Percentiles rank a stretch among this genome's conserved stretches.
Evolutionary conservation across 2,329 filamentous ascomycete genomes (phyloP).

Genomic region (Hypoxylon sp.): DNA sequence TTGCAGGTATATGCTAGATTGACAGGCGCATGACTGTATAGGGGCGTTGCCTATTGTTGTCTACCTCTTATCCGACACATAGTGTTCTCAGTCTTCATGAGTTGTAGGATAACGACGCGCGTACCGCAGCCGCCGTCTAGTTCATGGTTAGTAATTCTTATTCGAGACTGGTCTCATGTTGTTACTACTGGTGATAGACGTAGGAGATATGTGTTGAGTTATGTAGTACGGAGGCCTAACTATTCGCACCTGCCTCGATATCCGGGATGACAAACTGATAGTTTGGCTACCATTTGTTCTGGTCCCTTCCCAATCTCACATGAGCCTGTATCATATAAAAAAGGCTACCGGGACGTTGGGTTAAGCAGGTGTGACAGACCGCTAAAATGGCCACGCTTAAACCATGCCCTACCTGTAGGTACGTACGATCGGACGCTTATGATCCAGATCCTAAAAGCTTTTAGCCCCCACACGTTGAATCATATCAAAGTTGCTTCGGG

Average conservation of each 20-base stretch:
- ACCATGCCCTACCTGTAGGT: not conserved
- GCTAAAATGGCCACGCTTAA: not conserved
- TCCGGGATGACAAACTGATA: not conserved
- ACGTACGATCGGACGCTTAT: not conserved
- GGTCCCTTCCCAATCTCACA: not conserved
- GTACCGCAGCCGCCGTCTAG: not conserved
- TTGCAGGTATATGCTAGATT: not conserved
- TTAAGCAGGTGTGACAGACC: conserved; percentile 11
- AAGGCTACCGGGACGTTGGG: conserved; percentile 2
- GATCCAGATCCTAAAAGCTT: not conserved
- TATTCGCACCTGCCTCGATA: not conserved
- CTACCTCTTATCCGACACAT: not conserved
- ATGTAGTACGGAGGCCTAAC: not conserved
- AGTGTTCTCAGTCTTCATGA: not conserved
- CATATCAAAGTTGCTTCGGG: conserved; percentile 6
- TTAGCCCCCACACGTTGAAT: conserved; percentile 5
- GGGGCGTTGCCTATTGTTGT: not conserved
- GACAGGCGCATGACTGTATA: not conserved
- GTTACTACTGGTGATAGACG: not conserved
- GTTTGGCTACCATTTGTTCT: not conserved
- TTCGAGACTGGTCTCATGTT: not conserved
- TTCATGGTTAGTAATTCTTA: not conserved
- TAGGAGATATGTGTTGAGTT: not conserved
- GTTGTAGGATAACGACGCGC: not conserved
- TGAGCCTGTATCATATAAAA: conserved; percentile 16